Base-by-base conservation (phyloP, 2,329 filamentous ascomycete species). In the Myrmaecium sp. region DNA sequence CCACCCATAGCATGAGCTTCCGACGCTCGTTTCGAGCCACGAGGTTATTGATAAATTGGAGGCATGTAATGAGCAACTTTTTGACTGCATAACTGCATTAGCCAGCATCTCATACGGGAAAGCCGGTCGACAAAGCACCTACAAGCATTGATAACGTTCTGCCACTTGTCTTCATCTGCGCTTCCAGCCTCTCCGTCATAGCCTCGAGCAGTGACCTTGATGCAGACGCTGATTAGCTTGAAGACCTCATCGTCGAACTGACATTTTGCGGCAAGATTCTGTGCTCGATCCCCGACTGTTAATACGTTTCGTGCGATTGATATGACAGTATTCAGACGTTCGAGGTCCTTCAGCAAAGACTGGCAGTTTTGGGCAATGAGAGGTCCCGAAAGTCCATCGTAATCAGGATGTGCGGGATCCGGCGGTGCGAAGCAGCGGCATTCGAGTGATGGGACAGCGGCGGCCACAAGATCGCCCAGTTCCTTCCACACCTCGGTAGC, bases 1-100 rank as follows among this genome's bases (percentile, higher is more conserved):
- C 65, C 19, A 74, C 49, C 69, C 69, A 75, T 3, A 75, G 56
- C 38, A 72, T 66, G 37, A 74, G 56, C 40, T 75, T 74, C 20
- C 68, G 55, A 32, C 69, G 60, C 46, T 75, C 69, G 36, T 75
- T 75, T 33, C 69, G 63, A 41, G 69, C 69, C 24, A 72, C 67
- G 25, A 74, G 61, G 35, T 74, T 74, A 48, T 74, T 71, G 29
- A 74, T 48, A 36, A 72, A 73, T 41, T 74, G 70, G n/a, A 75
- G 54, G 33, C 66, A 68, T 3, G 68, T 72, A 29, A 74, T 73
- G 38, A 74, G 54, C 11, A 74, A 52, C 38, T 69, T 68, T 49
- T 75, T 74, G 49, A 71, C 43, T 48, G 28, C 9, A 3, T 7
- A 7, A 17, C 6, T 12, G 22, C 31, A 18, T 42, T 27, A 39